These are phyloP conservation scores for Eutrema heterophyllum DNA, from an alignment of 345 rosid genomes.

Conservation along the genomic window DNA sequence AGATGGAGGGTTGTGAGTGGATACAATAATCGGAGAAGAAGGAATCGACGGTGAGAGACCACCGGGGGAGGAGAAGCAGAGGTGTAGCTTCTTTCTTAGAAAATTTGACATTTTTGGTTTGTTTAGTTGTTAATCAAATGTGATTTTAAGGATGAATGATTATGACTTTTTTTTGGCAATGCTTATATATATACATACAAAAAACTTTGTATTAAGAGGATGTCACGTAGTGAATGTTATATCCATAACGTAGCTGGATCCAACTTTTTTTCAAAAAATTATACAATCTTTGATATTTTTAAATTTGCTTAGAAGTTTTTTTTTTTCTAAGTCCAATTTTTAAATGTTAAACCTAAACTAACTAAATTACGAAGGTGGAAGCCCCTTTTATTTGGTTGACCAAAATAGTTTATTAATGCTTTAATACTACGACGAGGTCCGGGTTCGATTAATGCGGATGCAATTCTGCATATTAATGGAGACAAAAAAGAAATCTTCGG, in stretches of 20 bases:
- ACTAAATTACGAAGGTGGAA: too few relatives aligned
- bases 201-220: conserved; percentile 3
- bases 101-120: conserved; percentile 19
- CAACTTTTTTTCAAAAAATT: neutral
- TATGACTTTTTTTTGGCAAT: neutral
- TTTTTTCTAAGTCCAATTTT: neutral
- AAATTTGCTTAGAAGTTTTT: neutral
- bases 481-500: too few relatives aligned
- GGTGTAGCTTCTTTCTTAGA: conserved; percentile 18
- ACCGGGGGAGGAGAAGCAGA: conserved; percentile 27
- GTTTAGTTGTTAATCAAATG: neutral
- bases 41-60: conserved; percentile 29
- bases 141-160: conserved; percentile 1
- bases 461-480: too few relatives aligned
- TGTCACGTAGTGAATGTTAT: conserved; percentile 31
- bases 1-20: conserved; percentile 22
- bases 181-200: conserved; percentile 3
- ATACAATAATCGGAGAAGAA: conserved; percentile 23
- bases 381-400: too few relatives aligned
- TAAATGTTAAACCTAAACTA: too few relatives aligned
- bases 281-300: neutral
- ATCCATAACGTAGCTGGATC: conserved; percentile 20
- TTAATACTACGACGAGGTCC: too few relatives aligned
- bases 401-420: too few relatives aligned
- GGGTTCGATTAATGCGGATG: too few relatives aligned